Evolutionary conservation across 2,329 filamentous ascomycete species (phyloP), one percentile per base, ranked within the genome.

Genomic region (Chrysoporthe deuterocubensis): DNA sequence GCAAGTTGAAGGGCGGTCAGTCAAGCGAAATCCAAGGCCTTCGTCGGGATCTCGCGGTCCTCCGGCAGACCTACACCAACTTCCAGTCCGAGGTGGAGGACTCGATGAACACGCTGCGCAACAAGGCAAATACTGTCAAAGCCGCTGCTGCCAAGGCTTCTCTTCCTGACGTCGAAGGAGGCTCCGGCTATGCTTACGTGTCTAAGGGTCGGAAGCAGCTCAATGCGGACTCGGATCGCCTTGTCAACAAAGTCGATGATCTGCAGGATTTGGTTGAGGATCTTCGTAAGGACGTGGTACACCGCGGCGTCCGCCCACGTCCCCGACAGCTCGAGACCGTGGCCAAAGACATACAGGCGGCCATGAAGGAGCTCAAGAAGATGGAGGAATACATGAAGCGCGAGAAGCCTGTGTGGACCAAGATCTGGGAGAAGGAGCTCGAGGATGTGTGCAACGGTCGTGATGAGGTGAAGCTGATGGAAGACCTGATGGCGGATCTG

Each of bases 401-500:
- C 59, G 96, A 99, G 85, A 97, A 97, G 79, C 96, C 96, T 0
- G 85, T 97, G 67, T 99, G 96, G 95, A 97, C 94, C 65, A 97
- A 97, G 87, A 97, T 98, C 71, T 99, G 96, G 96, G 95, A 98
- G 86, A 94, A 96, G 80, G 94, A 98, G 78, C 84, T 99, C 58
- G 93, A 98, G 78, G 90, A 95, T 64, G 95, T 99, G 2, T 98
- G 96, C 81, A 94, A 97, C 77, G 96, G 97, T 75, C 90, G 94
- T 72, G 95, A 98, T 76, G 90, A 97, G 79, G 87, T 99, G 73
- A 96, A 94, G 62, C 92, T 98, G 84, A 95, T 97, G 83, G 96
- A 99, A 81, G 96, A 98, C 74, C 87, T 99, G 71, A 91, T 95
- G 71, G 89, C 94, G 57, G 96, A 99, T 81, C 81, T 99, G 71